Evolutionary conservation across 2,329 filamentous ascomycete species (phyloP).

Genomic region (Thielaviopsis punctulata): DNA sequence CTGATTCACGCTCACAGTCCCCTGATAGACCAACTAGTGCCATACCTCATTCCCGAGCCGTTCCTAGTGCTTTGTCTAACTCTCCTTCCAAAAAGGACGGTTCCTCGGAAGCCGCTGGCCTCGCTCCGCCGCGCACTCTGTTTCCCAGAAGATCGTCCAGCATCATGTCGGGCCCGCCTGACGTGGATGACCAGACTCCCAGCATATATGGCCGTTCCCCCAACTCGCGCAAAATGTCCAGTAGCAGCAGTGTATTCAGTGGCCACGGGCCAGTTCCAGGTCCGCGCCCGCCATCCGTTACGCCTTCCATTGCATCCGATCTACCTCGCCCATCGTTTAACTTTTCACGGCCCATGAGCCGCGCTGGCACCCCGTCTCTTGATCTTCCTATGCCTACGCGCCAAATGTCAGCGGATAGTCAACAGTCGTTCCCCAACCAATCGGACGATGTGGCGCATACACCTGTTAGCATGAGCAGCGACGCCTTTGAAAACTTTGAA

Average conservation of each 20-base stretch:
- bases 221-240: constrained; percentile 59
- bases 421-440: constrained; percentile 25
- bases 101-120: constrained; percentile 16
- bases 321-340: constrained; percentile 68
- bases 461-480: constrained; percentile 55
- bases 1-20: constrained; percentile 30
- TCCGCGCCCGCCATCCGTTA: constrained; percentile 36
- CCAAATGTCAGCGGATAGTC: constrained; percentile 50
- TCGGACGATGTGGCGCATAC: constrained; percentile 50
- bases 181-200: constrained; percentile 47
- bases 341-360: constrained; percentile 80
- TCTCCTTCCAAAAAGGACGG: constrained; percentile 4
- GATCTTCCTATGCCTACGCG: constrained; percentile 35
- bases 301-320: constrained; percentile 73
- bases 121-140: constrained; percentile 32
- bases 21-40: constrained; percentile 25
- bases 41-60: constrained; percentile 20
- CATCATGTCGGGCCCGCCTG: constrained; percentile 45
- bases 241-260: constrained; percentile 34
- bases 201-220: constrained; percentile 42
- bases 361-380: constrained; percentile 42
- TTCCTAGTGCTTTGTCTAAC: constrained; percentile 9
- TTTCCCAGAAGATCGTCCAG: constrained; percentile 40
- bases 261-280: constrained; percentile 27
- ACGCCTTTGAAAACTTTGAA: constrained; percentile 40